These are phyloP conservation scores for Elaeis guineensis DNA, from an alignment of 176 grass and related monocot genomes.

Conservation along the genomic window DNA sequence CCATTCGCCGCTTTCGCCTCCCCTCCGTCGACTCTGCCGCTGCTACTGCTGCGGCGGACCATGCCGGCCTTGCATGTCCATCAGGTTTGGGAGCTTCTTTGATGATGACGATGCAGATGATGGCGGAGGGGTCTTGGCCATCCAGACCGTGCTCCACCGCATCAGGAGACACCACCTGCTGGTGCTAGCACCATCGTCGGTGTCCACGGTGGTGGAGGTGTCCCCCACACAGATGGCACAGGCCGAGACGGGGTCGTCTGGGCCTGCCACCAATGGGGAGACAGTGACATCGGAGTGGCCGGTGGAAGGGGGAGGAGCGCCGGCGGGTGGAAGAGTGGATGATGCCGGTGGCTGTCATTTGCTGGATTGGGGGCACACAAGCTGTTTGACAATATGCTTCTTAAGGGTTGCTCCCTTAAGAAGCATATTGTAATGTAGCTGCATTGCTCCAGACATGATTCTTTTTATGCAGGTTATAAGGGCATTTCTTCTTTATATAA, in stretches of 20 bases:
- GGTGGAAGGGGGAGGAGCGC: constrained; percentile 5
- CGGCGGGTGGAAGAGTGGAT: constrained; percentile 15
- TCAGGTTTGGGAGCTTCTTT: constrained; percentile 13
- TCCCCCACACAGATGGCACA: constrained; percentile 61
- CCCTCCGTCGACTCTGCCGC: constrained; percentile 11
- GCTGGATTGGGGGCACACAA: too few relatives aligned
- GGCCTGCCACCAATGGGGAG: constrained; percentile 48
- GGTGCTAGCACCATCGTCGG: not conserved
- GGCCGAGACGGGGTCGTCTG: not conserved
- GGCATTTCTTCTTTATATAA: too few relatives aligned
- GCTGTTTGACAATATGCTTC: too few relatives aligned
- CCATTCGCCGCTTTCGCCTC: constrained; percentile 62
- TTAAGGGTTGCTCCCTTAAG: too few relatives aligned
- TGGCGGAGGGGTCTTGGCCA: not conserved
- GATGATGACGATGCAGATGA: constrained; percentile 11
- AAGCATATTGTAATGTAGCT: too few relatives aligned
- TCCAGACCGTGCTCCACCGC: constrained; percentile 18
- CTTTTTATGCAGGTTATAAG: too few relatives aligned
- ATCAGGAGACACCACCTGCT: constrained; percentile 12
- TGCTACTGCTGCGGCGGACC: too few relatives aligned
- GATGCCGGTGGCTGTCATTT: too few relatives aligned
- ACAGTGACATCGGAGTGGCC: constrained; percentile 67
- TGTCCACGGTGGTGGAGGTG: not conserved
- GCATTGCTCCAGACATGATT: too few relatives aligned
- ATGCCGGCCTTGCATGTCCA: constrained; percentile 27